Evolutionary conservation across 108 stramenopile species (phyloP).

Genomic region (Pseudonitzschia delicatissima): DNA sequence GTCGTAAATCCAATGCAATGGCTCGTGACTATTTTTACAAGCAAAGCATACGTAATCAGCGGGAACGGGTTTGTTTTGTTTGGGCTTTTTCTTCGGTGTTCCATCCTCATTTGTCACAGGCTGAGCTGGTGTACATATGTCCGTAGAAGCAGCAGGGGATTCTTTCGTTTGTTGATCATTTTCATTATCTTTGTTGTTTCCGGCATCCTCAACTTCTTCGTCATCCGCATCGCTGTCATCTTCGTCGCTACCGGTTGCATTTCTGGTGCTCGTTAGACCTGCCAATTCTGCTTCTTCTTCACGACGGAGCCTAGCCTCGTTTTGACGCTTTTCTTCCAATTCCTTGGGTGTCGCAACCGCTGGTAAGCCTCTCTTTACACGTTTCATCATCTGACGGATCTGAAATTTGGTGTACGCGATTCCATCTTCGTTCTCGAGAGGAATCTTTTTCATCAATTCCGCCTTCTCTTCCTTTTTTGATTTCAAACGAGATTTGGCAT

Average conservation of each 20-base stretch:
- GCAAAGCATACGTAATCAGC: constrained; percentile 79
- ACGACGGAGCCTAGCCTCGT: constrained; percentile 36
- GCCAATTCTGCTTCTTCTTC: constrained; percentile 65
- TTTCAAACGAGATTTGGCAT: constrained; percentile 14
- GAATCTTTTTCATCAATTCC: constrained; percentile 42
- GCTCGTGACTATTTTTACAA: constrained; percentile 67
- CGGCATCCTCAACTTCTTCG: constrained; percentile 15
- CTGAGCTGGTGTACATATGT: neutral
- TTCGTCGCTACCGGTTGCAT: constrained; percentile 9
- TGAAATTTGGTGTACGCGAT: constrained; percentile 83
- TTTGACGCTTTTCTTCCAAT: constrained; percentile 55
- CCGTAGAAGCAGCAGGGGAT: constrained; percentile 1
- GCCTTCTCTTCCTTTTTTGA: constrained; percentile 34
- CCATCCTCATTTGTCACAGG: neutral
- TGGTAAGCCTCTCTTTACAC: constrained; percentile 71
- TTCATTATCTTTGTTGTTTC: constrained; percentile 17
- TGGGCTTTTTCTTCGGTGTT: constrained; percentile 49
- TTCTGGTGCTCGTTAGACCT: constrained; percentile 34
- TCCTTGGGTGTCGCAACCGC: constrained; percentile 75
- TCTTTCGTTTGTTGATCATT: constrained; percentile 18
- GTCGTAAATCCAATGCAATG: constrained; percentile 89
- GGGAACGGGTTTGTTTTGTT: constrained; percentile 76
- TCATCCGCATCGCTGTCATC: constrained; percentile 20
- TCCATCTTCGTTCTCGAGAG: constrained; percentile 50
- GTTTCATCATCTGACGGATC: constrained; percentile 79